These are phyloP conservation scores for Musa acuminata DNA, from an alignment of 176 grass and related monocot species.

Conservation along the genomic window DNA sequence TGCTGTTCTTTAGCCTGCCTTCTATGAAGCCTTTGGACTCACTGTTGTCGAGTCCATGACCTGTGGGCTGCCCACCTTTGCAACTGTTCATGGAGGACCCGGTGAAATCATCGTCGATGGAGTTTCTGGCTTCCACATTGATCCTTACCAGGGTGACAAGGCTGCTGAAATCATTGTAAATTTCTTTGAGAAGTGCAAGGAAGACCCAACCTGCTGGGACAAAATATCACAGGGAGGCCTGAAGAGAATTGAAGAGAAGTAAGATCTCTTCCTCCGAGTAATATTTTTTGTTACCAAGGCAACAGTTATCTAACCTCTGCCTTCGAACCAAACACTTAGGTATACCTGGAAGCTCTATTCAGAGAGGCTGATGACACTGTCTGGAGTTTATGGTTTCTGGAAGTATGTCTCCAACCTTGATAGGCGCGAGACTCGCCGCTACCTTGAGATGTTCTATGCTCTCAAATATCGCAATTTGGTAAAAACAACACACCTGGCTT, in stretches of 20 bases:
- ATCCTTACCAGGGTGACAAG: constrained; percentile 84
- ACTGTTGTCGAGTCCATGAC: constrained; percentile 89
- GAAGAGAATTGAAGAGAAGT: constrained; percentile 91
- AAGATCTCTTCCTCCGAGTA: neutral
- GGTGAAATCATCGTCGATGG: constrained; percentile 86
- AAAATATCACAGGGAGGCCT: constrained; percentile 71
- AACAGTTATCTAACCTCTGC: neutral
- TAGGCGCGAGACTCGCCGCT: constrained; percentile 81
- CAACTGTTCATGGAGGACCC: constrained; percentile 71
- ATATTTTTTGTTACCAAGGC: neutral
- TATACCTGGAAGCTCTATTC: constrained; percentile 96
- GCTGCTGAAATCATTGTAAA: constrained; percentile 61
- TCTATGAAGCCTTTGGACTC: constrained; percentile 86
- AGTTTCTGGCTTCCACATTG: constrained; percentile 85
- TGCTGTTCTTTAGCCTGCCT: constrained; percentile 46
- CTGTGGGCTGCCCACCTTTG: constrained; percentile 83
- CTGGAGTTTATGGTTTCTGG: constrained; percentile 91
- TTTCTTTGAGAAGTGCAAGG: constrained; percentile 76
- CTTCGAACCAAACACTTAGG: constrained; percentile 17
- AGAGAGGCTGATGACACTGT: constrained; percentile 90
- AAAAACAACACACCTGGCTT: neutral
- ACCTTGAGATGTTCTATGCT: constrained; percentile 97
- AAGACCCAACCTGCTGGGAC: constrained; percentile 51
- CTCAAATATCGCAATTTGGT: constrained; percentile 93
- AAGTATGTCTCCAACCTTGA: constrained; percentile 96